Evolutionary conservation across 2,329 filamentous ascomycete genomes (phyloP), one percentile per base, ranked within the genome.

Genomic region (Diaporthe capsici): DNA sequence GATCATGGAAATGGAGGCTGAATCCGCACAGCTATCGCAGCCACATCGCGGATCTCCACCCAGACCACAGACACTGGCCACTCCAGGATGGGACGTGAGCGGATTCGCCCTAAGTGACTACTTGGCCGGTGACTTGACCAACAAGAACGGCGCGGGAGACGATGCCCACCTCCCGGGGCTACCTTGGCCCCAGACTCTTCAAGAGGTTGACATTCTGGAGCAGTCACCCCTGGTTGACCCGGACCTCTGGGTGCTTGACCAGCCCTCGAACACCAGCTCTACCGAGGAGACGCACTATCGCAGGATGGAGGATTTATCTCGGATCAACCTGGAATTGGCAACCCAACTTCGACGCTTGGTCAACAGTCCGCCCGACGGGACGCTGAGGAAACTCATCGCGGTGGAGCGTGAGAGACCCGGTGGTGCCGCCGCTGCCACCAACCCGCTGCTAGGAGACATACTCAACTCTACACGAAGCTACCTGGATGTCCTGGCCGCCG

Each of bases 301-400:
- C n/a, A n/a, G 22, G 49, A 53, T 53, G 49, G 49, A 53, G n/a
- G 44, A 71, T 34, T 49, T 74, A 5, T 70, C 72, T 25, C 39
- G 51, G 28, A 60, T 74, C 60, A 74, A 68, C 51, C 72, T 74
- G 58, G 63, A 71, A 25, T 20, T 74, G 42, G 61, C 51, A 20
- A 71, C 17, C 4, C 72, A 74, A 57, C 39, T 74, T 12, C 34
- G 37, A 42, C 72, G 72, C 20, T 70, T 74, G 49, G 72, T 61
- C 28, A 39, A 44, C 20, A 51, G 63, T 37, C 51, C 72, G 15
- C n/a, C 47, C 20, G 51, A n/a, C 39, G 49, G 55, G n/a, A 74
- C 25, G n/a, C 61, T 74, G 20, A 70, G 57, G 39, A 70, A 25
- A 28, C 44, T 74, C n/a, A 71, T 68, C 39, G 61, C 31, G 47